phyloP scores from a whole-genome alignment of 257 asterid genomes.

The Ligustrum vulgare region DNA sequence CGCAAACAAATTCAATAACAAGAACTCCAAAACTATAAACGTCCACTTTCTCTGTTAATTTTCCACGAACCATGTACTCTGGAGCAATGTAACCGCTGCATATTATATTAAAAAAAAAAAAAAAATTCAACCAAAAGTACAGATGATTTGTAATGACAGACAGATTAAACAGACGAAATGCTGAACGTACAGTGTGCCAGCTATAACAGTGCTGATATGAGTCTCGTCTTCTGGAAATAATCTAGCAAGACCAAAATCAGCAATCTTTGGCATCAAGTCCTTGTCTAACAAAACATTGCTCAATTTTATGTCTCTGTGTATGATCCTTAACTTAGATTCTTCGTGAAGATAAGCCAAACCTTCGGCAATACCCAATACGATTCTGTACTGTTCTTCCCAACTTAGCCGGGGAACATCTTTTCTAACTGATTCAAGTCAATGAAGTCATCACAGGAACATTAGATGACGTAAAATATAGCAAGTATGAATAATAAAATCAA shows the following conservation, averaged over 20 bases:
- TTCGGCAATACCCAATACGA: constrained; percentile 65
- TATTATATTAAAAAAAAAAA: neutral
- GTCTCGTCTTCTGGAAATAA: constrained; percentile 57
- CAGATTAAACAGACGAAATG: neutral
- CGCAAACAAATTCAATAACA: constrained; percentile 52
- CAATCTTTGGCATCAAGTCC: constrained; percentile 58
- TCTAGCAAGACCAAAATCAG: constrained; percentile 78
- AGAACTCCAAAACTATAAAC: constrained; percentile 74
- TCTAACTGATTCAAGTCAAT: constrained; percentile 37
- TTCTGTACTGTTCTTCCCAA: constrained; percentile 57
- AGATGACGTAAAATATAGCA: neutral
- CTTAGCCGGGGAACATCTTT: constrained; percentile 41
- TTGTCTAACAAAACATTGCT: constrained; percentile 63
- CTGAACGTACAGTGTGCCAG: constrained; percentile 70
- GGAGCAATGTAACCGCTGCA: constrained; percentile 86
- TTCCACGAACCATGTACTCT: constrained; percentile 64
- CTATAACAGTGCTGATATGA: constrained; percentile 68
- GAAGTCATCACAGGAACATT: neutral
- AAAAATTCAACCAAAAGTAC: neutral
- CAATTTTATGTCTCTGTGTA: constrained; percentile 68
- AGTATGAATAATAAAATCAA: neutral
- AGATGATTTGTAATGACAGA: neutral
- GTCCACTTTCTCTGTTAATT: constrained; percentile 68
- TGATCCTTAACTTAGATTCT: constrained; percentile 48
- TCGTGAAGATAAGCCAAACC: constrained; percentile 74